Conservation (phyloP, 208 protist species). For the Angomonas ambiguus region DNA sequence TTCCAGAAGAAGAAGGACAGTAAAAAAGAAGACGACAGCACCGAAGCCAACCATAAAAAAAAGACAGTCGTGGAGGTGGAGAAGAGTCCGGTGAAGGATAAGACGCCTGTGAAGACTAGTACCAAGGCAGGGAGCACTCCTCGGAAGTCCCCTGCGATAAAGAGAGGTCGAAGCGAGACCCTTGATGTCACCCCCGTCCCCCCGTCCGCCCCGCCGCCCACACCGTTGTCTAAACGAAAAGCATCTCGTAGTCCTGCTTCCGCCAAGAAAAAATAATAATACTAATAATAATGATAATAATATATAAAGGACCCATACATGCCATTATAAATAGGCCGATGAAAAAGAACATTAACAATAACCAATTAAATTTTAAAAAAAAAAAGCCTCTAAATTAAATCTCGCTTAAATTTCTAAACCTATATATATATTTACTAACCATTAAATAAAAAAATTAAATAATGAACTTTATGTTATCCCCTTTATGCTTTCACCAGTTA, state of each 20-base stretch:
- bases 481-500: not conserved
- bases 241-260: slow-evolving; percentile 7
- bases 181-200: not conserved
- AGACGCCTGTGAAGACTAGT: not conserved
- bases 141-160: slow-evolving; percentile 3
- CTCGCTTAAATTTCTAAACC: not conserved
- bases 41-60: slow-evolving; percentile 5
- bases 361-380: slow-evolving; percentile 4
- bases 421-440: not conserved
- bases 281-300: not conserved
- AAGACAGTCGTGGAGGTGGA: slow-evolving; percentile 4
- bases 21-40: not conserved
- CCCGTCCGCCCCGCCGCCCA: not conserved
- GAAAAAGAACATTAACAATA: not conserved
- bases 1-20: slow-evolving; percentile 13
- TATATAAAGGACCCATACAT: not conserved
- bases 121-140: slow-evolving; percentile 4
- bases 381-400: not conserved
- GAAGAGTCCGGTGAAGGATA: not conserved
- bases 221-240: not conserved
- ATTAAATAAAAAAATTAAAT: not conserved
- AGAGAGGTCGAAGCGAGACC: not conserved
- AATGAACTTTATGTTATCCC: not conserved
- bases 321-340: no score
- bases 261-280: slow-evolving; percentile 1